Base-by-base conservation (phyloP, 2,329 filamentous ascomycete species). In the Calonectria pauciramosa region DNA sequence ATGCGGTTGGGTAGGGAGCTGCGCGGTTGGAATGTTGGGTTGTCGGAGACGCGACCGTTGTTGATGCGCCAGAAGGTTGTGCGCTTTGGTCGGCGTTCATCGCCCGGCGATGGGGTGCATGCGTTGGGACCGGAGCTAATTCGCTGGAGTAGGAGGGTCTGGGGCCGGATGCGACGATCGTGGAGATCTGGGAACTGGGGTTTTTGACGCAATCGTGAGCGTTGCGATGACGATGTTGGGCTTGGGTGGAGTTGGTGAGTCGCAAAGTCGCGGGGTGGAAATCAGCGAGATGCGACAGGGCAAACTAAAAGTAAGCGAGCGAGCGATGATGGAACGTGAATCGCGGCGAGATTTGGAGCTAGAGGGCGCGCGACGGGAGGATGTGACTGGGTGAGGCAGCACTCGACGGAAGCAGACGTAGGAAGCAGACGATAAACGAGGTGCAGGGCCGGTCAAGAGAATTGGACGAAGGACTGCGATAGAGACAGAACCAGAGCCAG, bases 1-100 rank as follows among this genome's bases (percentile, higher is more conserved):
- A 75, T 69, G 82, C 77, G 16, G 82, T 70, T 49, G 81, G 77
- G 70, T 83, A 83, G n/a, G 82, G 82, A 70, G 81, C 85, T 65
- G 81, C 76, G 79, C 83, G 83, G 77, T 75, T 85, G 72, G 77
- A 78, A 76, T 78, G 78, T 56, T 76, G 80, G 70, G 72, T 51
- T 71, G 71, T 78, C 64, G 75, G 73, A 38, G 81, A 81, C 71
- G 82, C 80, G 77, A 75, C 74, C 70, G 79, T 74, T 60, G 79
- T 74, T 64, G 79, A 69, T 74, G 78, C 78, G 77, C 77, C 76
- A 70, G 77, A 66, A 70, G 77, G 70, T 74, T 79, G 71, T 73
- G 74, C 73, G 72, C 71, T 79, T 70, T 79, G 75, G 63, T 77
- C 76, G 56, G 68, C 66, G 75, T 72, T 85, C 84, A 85, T 85